Evolutionary conservation across 2,329 filamentous ascomycete species (phyloP).

Genomic region (Capronia epimyces): DNA sequence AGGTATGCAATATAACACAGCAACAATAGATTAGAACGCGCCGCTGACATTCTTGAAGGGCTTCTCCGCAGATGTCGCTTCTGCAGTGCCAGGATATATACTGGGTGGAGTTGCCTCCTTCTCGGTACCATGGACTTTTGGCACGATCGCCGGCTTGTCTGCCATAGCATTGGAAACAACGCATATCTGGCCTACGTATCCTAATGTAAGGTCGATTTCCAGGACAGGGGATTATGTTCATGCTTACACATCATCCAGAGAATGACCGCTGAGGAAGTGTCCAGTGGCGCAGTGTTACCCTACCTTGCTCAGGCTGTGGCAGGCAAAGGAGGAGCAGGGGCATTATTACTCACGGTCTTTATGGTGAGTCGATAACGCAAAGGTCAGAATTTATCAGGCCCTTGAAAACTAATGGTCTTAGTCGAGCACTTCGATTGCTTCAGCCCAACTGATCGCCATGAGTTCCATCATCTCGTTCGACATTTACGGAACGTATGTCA

Average conservation of each 20-base stretch:
- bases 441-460: slow-evolving; percentile 76
- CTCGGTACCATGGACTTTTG: slow-evolving; percentile 44
- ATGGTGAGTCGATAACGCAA: slow-evolving; percentile 61
- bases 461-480: slow-evolving; percentile 69
- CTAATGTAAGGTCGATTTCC: slow-evolving; percentile 32
- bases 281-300: slow-evolving; percentile 74
- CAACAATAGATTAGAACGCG: slow-evolving; percentile 8
- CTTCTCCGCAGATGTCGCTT: slow-evolving; percentile 44
- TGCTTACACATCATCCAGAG: too few relatives aligned
- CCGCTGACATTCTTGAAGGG: slow-evolving; percentile 79
- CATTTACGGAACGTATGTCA: slow-evolving; percentile 33
- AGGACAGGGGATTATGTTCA: too few relatives aligned
- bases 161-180: slow-evolving; percentile 43
- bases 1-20: slow-evolving; percentile 31
- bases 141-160: slow-evolving; percentile 44
- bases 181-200: slow-evolving; percentile 43
- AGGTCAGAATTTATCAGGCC: too few relatives aligned
- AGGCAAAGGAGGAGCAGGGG: slow-evolving; percentile 71
- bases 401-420: not conserved
- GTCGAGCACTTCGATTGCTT: slow-evolving; percentile 72
- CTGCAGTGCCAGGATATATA: slow-evolving; percentile 46
- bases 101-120: slow-evolving; percentile 44
- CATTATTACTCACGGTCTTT: slow-evolving; percentile 73
- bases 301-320: slow-evolving; percentile 77
- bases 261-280: slow-evolving; percentile 54